Evolutionary conservation across 176 grass and related monocot species (phyloP).

Genomic region (Phoenix dactylifera): DNA sequence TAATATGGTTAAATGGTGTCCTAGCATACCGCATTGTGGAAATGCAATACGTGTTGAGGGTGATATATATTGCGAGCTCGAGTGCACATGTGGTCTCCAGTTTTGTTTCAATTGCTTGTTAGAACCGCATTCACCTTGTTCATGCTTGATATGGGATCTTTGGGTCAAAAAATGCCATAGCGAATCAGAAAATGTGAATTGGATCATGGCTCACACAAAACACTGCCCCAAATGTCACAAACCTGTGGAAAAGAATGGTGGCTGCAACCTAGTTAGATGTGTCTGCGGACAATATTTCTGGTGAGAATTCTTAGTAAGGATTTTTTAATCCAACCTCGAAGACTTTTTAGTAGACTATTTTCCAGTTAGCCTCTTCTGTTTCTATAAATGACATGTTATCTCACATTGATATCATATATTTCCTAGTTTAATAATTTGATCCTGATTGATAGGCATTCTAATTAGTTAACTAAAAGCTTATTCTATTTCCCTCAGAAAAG

Average conservation of each 20-base stretch:
- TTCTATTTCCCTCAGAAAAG: too few relatives aligned
- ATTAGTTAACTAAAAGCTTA: too few relatives aligned
- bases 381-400: too few relatives aligned
- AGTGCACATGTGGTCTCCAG: slow-evolving; percentile 71
- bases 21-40: slow-evolving; percentile 71
- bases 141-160: slow-evolving; percentile 70
- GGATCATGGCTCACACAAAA: slow-evolving; percentile 87
- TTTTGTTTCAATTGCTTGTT: slow-evolving; percentile 87
- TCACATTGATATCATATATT: too few relatives aligned
- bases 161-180: slow-evolving; percentile 72
- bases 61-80: slow-evolving; percentile 74
- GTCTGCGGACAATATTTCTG: slow-evolving; percentile 84
- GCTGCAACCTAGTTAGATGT: slow-evolving; percentile 73
- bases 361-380: too few relatives aligned
- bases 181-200: slow-evolving; percentile 75
- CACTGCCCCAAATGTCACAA: slow-evolving; percentile 85
- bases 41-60: slow-evolving; percentile 79
- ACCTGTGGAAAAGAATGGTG: slow-evolving; percentile 80
- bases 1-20: slow-evolving; percentile 86
- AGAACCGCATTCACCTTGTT: slow-evolving; percentile 75
- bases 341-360: too few relatives aligned
- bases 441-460: too few relatives aligned
- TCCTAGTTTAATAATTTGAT: too few relatives aligned
- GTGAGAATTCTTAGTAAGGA: slow-evolving; percentile 23
- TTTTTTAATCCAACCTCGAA: too few relatives aligned